phyloP scores from a whole-genome alignment of 192 early-diverging fungal genomes.

The Coemansia umbellata region DNA sequence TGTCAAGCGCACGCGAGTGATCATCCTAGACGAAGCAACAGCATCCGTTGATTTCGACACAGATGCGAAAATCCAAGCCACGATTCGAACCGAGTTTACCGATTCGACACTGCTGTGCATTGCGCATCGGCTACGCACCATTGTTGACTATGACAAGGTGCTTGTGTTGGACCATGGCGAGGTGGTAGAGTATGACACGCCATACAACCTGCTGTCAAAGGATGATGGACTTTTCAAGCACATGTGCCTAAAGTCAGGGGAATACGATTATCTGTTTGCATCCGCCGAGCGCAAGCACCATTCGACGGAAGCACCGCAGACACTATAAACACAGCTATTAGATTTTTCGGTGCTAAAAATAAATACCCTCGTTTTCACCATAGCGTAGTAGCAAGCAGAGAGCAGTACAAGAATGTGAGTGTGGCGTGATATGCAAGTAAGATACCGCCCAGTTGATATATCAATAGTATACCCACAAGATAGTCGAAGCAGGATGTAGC shows the following conservation, averaged over 20 bases:
- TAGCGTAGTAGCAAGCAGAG: too few relatives aligned
- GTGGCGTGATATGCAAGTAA: too few relatives aligned
- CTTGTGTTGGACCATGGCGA: constrained; percentile 74
- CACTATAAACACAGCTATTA: too few relatives aligned
- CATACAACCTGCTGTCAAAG: constrained; percentile 55
- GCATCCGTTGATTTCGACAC: constrained; percentile 79
- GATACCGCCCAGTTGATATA: too few relatives aligned
- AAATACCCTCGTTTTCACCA: too few relatives aligned
- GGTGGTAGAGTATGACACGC: constrained; percentile 67
- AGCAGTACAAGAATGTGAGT: too few relatives aligned
- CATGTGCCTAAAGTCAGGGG: constrained; percentile 83
- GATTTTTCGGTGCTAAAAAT: too few relatives aligned
- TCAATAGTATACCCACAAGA: too few relatives aligned
- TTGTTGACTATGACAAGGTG: constrained; percentile 72
- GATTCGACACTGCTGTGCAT: constrained; percentile 66
- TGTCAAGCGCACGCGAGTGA: constrained; percentile 63
- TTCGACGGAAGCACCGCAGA: too few relatives aligned
- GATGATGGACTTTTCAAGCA: constrained; percentile 52
- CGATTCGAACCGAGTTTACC: constrained; percentile 60
- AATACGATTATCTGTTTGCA: constrained; percentile 66
- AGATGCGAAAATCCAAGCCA: constrained; percentile 70
- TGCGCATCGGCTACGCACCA: constrained; percentile 72
- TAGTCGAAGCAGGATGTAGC: too few relatives aligned
- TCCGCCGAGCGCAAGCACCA: constrained; percentile 58
- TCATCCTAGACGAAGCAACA: constrained; percentile 74